A percentile compares a stretch with the other conserved stretches of the same genome.
Conservation (phyloP, 2,329 filamentous ascomycete species). For the Elsinoe fawcettii region DNA sequence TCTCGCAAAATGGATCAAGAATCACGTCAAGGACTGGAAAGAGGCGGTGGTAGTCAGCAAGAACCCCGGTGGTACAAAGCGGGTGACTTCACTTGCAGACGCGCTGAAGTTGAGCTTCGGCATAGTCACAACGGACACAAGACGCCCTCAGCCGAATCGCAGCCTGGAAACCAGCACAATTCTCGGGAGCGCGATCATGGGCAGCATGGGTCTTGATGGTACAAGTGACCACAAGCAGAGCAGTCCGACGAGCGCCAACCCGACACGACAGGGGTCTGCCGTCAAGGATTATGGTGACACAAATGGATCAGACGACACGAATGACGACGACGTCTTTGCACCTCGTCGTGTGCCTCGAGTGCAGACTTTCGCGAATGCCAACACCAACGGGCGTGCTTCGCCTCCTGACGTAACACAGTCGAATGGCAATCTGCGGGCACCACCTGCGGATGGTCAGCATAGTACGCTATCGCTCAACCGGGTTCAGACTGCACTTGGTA, state of each 20-base stretch:
- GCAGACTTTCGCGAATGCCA: background rate
- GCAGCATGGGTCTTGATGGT: constrained; percentile 11
- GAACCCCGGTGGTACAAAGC: constrained; percentile 93
- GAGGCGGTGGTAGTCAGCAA: constrained; percentile 96
- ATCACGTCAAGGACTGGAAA: constrained; percentile 78
- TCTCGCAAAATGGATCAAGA: constrained; percentile 89
- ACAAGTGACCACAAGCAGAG: background rate
- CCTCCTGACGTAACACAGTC: background rate
- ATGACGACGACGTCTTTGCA: constrained; percentile 24
- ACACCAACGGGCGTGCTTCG: background rate
- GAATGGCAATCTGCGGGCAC: background rate
- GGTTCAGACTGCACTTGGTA: constrained; percentile 23
- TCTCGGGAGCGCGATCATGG: constrained; percentile 39
- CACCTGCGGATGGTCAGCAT: constrained; percentile 16
- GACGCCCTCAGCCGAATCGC: constrained; percentile 40
- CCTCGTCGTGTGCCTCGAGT: constrained; percentile 2
- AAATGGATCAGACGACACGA: constrained; percentile 35
- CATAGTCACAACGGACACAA: constrained; percentile 79
- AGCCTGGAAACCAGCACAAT: constrained; percentile 75
- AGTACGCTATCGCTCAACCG: constrained; percentile 23
- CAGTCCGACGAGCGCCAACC: background rate
- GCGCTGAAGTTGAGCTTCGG: constrained; percentile 96
- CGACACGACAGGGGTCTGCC: background rate
- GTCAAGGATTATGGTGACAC: constrained; percentile 22
- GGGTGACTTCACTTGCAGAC: constrained; percentile 91